These are phyloP conservation scores for Coemansia sp. DNA, from an alignment of 192 early-diverging fungal genomes.

Conservation along the genomic window DNA sequence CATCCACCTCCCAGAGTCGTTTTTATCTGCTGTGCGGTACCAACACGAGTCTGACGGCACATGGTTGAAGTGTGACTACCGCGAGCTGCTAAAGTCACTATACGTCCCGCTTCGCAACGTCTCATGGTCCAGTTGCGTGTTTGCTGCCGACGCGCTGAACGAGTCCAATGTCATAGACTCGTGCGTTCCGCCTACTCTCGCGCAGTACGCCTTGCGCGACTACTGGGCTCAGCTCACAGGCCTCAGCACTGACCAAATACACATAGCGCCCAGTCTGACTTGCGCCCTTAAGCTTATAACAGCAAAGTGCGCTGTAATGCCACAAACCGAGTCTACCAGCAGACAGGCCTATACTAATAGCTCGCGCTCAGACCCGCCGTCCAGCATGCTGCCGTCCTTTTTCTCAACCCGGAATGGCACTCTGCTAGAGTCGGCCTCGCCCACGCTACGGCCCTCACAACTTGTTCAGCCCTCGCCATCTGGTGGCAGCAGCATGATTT, in stretches of 20 bases:
- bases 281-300: conserved; percentile 32
- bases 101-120: conserved; percentile 32
- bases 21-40: conserved; percentile 23
- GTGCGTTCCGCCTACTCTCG: conserved; percentile 37
- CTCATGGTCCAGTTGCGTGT: conserved; percentile 45
- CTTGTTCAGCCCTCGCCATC: conserved; percentile 31
- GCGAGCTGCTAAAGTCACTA: conserved; percentile 37
- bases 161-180: conserved; percentile 38
- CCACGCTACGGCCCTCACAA: conserved; percentile 13
- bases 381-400: conserved; percentile 5
- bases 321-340: neutral
- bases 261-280: conserved; percentile 42
- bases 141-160: conserved; percentile 34
- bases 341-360: neutral
- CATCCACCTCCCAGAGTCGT: conserved; percentile 46
- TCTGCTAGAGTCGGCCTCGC: conserved; percentile 16
- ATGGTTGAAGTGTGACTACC: conserved; percentile 35
- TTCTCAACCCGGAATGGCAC: neutral
- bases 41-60: conserved; percentile 21
- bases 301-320: conserved; percentile 19
- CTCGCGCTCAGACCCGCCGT: neutral
- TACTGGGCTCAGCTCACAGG: conserved; percentile 49
- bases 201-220: conserved; percentile 49
- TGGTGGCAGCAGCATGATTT: conserved; percentile 13
- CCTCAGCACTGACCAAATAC: conserved; percentile 28